Base-by-base conservation (phyloP, 2,329 filamentous ascomycete genomes). In the Colletotrichum chrysophilum region DNA sequence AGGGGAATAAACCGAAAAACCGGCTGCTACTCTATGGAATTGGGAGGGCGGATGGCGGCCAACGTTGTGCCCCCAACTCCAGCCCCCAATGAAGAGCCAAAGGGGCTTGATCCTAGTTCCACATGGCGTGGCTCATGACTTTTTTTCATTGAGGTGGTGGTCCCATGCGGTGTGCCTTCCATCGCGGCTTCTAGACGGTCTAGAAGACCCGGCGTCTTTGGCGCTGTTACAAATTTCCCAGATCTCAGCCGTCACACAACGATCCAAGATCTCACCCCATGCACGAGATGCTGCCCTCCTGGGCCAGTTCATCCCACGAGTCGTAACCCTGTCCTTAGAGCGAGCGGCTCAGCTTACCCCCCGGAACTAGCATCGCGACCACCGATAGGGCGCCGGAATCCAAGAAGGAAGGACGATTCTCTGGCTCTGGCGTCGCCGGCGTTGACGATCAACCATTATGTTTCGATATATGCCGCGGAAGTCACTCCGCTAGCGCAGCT, bases 281-380 rank as follows among this genome's bases (percentile, higher is more conserved):
- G 55, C 69, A 38, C 14, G 58, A 56, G 26, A 60, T n/a, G 18
- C 34, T 38, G 30, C 34, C 68, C 52, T 55, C 30, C 24, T 30
- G 26, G 38, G 28, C 26, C 58, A 34, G 18, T 32, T 61, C 58
- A 66, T 68, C 66, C 32, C 72, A 34, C 73, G 70, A 75, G 69
- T 75, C 73, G 73, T 67, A 71, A 34, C 64, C 70, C 64, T 75
- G 70, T 68, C 36, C 12, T 48, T 36, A 69, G 38, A 48, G 38
- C 38, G 26, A 58, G 64, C 65, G 58, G 58, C 34, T 69, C 43
- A 38, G 34, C 48, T 26, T 34, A 12, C 58, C 58, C 24, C 69
- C 62, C 13, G 30, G 26, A 52, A 26, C 36, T 60, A 28, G 58
- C 43, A 26, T 74, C 43, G 48, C 34, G 28, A 32, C 56, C 48